Conservation (phyloP, 257 asterid genomes). For the Cruciata laevipes region DNA sequence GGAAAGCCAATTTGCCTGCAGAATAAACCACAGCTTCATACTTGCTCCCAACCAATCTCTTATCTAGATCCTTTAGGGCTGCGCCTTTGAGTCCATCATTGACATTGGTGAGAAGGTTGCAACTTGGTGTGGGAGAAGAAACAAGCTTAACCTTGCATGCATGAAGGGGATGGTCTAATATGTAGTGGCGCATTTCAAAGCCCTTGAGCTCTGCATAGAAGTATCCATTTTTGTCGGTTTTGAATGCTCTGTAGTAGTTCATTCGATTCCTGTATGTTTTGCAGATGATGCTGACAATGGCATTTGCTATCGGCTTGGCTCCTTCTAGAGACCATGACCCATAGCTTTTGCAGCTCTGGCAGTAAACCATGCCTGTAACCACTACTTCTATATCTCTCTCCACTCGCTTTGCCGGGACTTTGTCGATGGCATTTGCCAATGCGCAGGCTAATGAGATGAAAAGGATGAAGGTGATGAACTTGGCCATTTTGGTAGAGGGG, state of each 20-base stretch:
- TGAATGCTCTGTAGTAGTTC: slow-evolving; percentile 65
- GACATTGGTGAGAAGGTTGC: slow-evolving; percentile 57
- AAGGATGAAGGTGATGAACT: slow-evolving; percentile 28
- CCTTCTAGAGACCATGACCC: slow-evolving; percentile 59
- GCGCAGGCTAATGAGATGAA: slow-evolving; percentile 36
- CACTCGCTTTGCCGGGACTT: slow-evolving; percentile 16
- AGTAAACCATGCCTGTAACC: slow-evolving; percentile 73
- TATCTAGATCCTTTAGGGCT: slow-evolving; percentile 52
- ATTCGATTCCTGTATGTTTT: slow-evolving; percentile 55
- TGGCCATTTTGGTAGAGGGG: slow-evolving; percentile 37
- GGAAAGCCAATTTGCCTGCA: slow-evolving; percentile 75
- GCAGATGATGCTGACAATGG: slow-evolving; percentile 73
- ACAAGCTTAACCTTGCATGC: slow-evolving; percentile 70
- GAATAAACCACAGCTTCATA: slow-evolving; percentile 69
- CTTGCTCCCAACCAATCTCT: slow-evolving; percentile 35
- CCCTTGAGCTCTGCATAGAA: slow-evolving; percentile 72
- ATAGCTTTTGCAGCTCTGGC: slow-evolving; percentile 54
- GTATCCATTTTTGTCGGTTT: slow-evolving; percentile 56
- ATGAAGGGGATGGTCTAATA: slow-evolving; percentile 87
- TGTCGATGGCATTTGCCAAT: slow-evolving; percentile 20
- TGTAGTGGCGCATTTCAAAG: slow-evolving; percentile 53
- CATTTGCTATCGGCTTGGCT: slow-evolving; percentile 48
- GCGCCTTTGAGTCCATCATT: slow-evolving; percentile 77
- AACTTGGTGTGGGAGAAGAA: slow-evolving; percentile 50
- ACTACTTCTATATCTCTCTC: slow-evolving; percentile 44